These are phyloP conservation scores for Basipetospora chlamydospora DNA, from an alignment of 2,329 filamentous ascomycete species.

Conservation along the genomic window DNA sequence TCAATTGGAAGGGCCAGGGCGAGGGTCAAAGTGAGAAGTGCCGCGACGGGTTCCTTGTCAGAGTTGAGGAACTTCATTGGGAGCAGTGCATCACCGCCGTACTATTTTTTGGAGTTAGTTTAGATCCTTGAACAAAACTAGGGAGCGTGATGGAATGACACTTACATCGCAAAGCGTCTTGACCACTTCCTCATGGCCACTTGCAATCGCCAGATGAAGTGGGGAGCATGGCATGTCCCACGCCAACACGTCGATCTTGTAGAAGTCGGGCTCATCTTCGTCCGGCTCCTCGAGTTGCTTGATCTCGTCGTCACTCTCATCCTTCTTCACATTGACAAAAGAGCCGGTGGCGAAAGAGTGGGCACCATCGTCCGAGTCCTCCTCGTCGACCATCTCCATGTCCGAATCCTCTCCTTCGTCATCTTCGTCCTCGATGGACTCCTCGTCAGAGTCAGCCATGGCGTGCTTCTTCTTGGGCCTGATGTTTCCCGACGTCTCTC, in stretches of 20 bases:
- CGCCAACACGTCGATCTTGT: conserved; percentile 61
- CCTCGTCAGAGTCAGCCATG: too few species aligned
- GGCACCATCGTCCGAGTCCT: conserved; percentile 31
- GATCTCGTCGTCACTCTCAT: conserved; percentile 25
- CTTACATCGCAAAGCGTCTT: conserved; percentile 48
- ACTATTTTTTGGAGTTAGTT: conserved; percentile 24
- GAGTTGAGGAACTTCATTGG: conserved; percentile 52
- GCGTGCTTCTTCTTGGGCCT: too few species aligned
- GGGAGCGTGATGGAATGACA: background rate
- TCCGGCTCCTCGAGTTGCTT: conserved; percentile 35
- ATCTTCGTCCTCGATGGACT: conserved; percentile 19
- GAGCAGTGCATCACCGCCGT: conserved; percentile 62
- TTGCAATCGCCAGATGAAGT: conserved; percentile 64
- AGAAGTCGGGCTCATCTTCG: conserved; percentile 61
- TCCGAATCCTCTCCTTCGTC: conserved; percentile 25
- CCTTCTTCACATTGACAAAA: conserved; percentile 51
- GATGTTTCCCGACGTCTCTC: too few species aligned
- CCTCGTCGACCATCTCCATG: conserved; percentile 29
- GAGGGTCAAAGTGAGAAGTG: conserved; percentile 57
- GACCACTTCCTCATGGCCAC: conserved; percentile 55
- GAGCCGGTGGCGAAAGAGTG: conserved; percentile 51
- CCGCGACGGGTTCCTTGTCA: conserved; percentile 34
- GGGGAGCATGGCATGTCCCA: conserved; percentile 67
- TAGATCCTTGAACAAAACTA: background rate
- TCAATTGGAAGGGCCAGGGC: conserved; percentile 48